These are phyloP conservation scores for Diutina sp. DNA, from an alignment of 1,139 yeast genomes.

Conservation along the genomic window DNA sequence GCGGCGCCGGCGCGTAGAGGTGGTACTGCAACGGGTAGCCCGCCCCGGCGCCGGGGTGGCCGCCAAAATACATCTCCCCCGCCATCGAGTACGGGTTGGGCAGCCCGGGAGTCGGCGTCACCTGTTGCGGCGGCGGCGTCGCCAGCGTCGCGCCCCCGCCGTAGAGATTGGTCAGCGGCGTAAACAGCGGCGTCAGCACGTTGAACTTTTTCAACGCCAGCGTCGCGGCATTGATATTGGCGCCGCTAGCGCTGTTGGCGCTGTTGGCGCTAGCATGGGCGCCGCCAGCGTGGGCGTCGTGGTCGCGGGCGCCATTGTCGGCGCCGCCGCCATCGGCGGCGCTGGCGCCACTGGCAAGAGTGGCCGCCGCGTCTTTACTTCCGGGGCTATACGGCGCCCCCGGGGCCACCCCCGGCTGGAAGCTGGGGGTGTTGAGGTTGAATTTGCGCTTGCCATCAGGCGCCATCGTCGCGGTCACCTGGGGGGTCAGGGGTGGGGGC, in stretches of 20 bases:
- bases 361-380: background rate
- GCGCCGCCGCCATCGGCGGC: background rate
- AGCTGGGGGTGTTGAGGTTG: constrained; percentile 54
- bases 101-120: background rate
- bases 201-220: constrained; percentile 13
- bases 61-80: constrained; percentile 2
- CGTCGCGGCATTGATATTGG: constrained; percentile 7
- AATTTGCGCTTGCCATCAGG: constrained; percentile 29
- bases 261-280: constrained; percentile 3
- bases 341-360: background rate
- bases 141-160: background rate
- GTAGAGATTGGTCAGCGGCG: constrained; percentile 10
- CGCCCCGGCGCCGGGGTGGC: constrained; percentile 10
- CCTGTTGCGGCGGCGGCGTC: background rate
- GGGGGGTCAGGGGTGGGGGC: background rate
- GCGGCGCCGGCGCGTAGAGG: constrained; percentile 81
- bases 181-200: constrained; percentile 21
- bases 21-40: constrained; percentile 69
- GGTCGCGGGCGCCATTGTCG: background rate
- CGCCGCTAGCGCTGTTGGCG: background rate
- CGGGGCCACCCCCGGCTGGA: constrained; percentile 34
- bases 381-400: constrained; percentile 44
- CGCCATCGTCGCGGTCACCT: background rate
- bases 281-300: background rate
- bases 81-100: constrained; percentile 1